These are phyloP conservation scores for Trichocladium uniseriatum DNA, from an alignment of 495 filamentous ascomycete species.

Conservation along the genomic window DNA sequence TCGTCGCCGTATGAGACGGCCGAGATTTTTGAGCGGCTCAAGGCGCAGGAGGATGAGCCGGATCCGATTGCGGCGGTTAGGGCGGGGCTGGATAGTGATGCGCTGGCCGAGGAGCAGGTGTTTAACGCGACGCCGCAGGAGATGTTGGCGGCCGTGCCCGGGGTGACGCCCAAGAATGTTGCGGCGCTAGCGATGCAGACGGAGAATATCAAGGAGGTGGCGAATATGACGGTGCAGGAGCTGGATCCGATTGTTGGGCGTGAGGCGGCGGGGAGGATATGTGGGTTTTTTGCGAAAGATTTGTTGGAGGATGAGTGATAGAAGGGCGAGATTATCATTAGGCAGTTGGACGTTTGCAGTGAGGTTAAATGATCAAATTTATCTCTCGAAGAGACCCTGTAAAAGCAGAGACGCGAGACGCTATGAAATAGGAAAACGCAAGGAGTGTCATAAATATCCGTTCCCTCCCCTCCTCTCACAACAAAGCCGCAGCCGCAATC, in stretches of 20 bases:
- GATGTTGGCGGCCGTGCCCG: slow-evolving; percentile 79
- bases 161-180: slow-evolving; percentile 70
- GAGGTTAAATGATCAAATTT: no score
- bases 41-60: slow-evolving; percentile 78
- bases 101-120: slow-evolving; percentile 46
- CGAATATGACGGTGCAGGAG: slow-evolving; percentile 73
- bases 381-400: no score
- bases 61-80: slow-evolving; percentile 82
- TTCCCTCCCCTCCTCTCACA: not conserved
- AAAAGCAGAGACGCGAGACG: no score
- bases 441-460: not conserved
- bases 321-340: no score
- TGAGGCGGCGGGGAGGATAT: slow-evolving; percentile 70
- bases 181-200: slow-evolving; percentile 60
- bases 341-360: no score
- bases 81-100: slow-evolving; percentile 62
- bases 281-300: slow-evolving; percentile 77
- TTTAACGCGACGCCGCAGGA: slow-evolving; percentile 64
- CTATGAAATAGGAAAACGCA: not conserved
- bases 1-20: slow-evolving; percentile 91
- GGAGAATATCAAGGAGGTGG: slow-evolving; percentile 70
- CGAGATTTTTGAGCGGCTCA: slow-evolving; percentile 90
- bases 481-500: not conserved
- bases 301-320: slow-evolving; percentile 41
- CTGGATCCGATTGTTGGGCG: slow-evolving; percentile 64